Conservation (phyloP, 495 filamentous ascomycete genomes). For the Bathelium albidoporum region DNA sequence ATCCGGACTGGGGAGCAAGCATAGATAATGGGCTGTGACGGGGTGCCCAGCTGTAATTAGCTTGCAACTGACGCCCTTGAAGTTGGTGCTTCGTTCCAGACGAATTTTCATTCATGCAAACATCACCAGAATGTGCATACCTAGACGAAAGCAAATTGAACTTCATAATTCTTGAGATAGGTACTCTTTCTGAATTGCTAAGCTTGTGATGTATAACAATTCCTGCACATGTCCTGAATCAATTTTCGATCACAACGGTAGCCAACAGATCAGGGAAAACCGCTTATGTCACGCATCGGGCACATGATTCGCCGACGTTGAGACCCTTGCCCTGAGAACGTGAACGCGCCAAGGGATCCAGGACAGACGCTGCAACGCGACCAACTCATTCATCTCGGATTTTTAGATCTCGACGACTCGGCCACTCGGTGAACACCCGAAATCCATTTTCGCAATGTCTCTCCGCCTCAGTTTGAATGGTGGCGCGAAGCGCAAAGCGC, state of each 20-base stretch:
- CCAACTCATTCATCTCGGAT: neutral
- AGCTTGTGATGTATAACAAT: no score
- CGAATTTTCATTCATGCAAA: no score
- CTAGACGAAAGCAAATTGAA: no score
- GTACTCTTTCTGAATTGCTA: no score
- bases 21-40: neutral
- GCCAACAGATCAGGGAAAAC: neutral
- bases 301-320: neutral
- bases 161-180: no score
- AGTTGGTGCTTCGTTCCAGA: no score
- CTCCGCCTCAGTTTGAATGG: neutral
- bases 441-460: neutral
- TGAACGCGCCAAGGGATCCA: neutral
- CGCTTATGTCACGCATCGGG: neutral
- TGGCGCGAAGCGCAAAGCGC: conserved; percentile 1
- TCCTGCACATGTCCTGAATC: no score
- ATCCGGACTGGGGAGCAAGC: neutral
- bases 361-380: conserved; percentile 2
- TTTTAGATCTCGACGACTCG: neutral
- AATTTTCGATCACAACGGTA: no score
- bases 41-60: no score
- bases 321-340: neutral
- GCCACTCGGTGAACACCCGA: neutral
- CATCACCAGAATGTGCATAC: no score
- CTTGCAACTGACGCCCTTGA: no score